Base-by-base conservation (phyloP, 805 yeast species). In the Metschnikowia gelsemii region DNA sequence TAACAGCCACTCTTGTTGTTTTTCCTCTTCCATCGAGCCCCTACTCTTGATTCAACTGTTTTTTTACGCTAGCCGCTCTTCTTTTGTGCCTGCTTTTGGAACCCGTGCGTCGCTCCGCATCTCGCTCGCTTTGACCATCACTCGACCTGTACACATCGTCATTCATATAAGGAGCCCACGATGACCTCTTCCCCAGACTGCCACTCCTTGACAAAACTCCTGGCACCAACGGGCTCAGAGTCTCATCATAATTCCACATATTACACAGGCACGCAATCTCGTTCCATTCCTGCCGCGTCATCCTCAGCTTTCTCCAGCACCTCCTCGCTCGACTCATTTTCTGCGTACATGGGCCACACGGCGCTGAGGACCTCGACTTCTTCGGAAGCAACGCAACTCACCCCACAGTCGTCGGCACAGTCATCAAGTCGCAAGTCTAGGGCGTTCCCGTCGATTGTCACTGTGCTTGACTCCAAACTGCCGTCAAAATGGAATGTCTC, bases 171-270 rank as follows among this genome's bases (percentile, higher is more conserved):
- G 12, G 24, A n/a, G 24, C 25, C 19, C 32, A 31, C 31, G 36
- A 66, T 20, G 73, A 74, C 17, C 65, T 22, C 14, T 33, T 28
- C 33, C 38, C 43, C 38, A 34, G 38, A 32, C 33, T 22, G n/a
- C 32, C 34, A 12, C 29, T 9, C 7, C 30, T 18, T 23, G 8
- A 18, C n/a, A n/a, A 23, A 21, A 4, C 19, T 35, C 9, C 14
- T 14, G n/a, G 27, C 17, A 24, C 28, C 7, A 19, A 25, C 32
- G 17, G 16, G 9, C 20, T 9, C 31, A 35, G 20, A 26, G 3
- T 35, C 13, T 6, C 14, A n/a, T 9, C 26, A 19, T 21, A 8
- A n/a, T 32, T 6, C 35, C 12, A 5, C 20, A 18, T 20, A 19
- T 8, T 4, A 12, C 27, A 18, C 32, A 20, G 17, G 17, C 5